Percentiles rank a stretch among this genome's conserved stretches.
phyloP scores from a whole-genome alignment of 805 yeast genomes.

The Spathaspora girioi region DNA sequence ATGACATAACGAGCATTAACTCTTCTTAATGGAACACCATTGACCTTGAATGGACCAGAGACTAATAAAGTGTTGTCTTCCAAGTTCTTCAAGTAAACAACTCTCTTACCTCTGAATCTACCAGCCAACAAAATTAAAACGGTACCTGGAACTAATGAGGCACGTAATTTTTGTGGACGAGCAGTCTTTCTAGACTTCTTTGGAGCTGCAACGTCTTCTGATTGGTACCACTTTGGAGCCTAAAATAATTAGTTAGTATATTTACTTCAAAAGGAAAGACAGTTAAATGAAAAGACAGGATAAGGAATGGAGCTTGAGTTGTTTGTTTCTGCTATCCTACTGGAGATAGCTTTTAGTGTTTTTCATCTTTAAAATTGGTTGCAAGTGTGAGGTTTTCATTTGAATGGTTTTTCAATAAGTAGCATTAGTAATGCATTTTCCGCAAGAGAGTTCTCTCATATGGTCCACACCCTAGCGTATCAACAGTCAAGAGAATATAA shows the following conservation, averaged over 20 bases:
- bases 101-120: conserved; percentile 99
- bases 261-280: conserved; percentile 11
- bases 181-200: conserved; percentile 86
- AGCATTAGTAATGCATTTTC: not conserved
- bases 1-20: conserved; percentile 98
- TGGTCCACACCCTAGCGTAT: no score
- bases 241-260: conserved; percentile 17
- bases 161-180: conserved; percentile 93
- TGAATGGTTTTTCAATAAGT: not conserved
- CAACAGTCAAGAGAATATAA: no score
- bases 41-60: conserved; percentile 98
- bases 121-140: conserved; percentile 97
- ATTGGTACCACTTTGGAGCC: conserved; percentile 93
- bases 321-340: not conserved
- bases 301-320: not conserved
- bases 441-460: no score
- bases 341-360: not conserved
- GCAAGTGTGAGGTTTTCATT: not conserved
- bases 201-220: conserved; percentile 85
- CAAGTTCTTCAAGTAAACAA: conserved; percentile 92
- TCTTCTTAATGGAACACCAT: conserved; percentile 99
- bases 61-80: conserved; percentile 98
- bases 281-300: conserved; percentile 3
- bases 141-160: conserved; percentile 96
- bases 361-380: not conserved